Evolutionary conservation across 495 filamentous ascomycete genomes (phyloP), one percentile per base, ranked within the genome.

Genomic region (Lepraria neglecta): DNA sequence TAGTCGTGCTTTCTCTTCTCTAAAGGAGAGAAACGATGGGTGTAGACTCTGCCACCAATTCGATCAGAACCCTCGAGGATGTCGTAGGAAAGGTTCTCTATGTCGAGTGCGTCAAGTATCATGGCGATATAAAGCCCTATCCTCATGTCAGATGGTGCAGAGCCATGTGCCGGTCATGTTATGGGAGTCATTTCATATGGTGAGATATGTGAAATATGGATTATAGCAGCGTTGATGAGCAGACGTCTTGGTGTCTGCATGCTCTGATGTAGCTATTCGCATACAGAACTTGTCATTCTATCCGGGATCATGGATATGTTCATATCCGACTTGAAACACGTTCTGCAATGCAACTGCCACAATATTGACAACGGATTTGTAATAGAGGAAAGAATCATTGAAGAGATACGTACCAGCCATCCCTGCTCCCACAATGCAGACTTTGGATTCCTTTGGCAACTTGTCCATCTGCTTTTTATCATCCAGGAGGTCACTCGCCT

Each of bases 71-170:
- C 69, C 53, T 74, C 74, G 15, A 73, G 14, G 15, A 76, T 71
- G 7, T 71, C 68, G 48, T 71, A 70, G 12, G 48, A 56, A 46
- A 60, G 30, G 10, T 56, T 42, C 24, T 28, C 40, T 45, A 73
- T 58, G 11, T 59, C 50, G 59, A 72, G 57, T 0, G 44, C 12
- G 38, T 77, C 65, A 4, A 76, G 66, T 1, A 72, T 65, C 70
- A 76, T 67, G n/a, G 75, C 75, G 21, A 68, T 69, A 53, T 68
- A 75, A 21, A 76, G 61, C 14, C 75, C 74, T 59, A 15, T 4
- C 3, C 0, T 17, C 9, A 11, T 19, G 53, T 56, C 11, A 40
- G 35, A 10, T 12, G 33, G 33, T 38, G 11, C 11, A 11, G 11
- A 4, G 33, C 35, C 35, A 38, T 38, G 35, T 38, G 35, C 35